phyloP scores from a whole-genome alignment of 164 flowering plant species.

The Tetrastigma voinierianum region DNA sequence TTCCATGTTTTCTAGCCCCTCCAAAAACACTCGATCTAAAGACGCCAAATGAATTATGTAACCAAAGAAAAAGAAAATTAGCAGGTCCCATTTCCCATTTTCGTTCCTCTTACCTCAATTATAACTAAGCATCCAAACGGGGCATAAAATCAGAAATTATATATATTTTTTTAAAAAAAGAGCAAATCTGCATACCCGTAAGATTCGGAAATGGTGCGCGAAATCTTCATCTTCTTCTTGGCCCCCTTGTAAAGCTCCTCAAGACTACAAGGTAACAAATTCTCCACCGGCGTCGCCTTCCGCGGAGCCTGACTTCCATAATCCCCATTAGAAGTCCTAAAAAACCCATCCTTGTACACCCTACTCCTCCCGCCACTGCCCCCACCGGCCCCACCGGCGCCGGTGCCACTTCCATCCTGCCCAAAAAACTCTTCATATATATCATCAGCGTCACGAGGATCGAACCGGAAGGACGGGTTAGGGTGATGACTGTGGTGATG shows the following conservation, averaged over 20 bases:
- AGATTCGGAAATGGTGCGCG: conserved; percentile 42
- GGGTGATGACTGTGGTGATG: conserved; percentile 18
- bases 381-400: conserved; percentile 24
- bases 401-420: conserved; percentile 27
- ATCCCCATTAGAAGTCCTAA: conserved; percentile 28
- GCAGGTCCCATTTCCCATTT: too few relatives aligned
- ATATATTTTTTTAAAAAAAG: not conserved
- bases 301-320: conserved; percentile 14
- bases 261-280: conserved; percentile 46
- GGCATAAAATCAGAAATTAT: too few relatives aligned
- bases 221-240: conserved; percentile 70
- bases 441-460: conserved; percentile 72
- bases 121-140: too few relatives aligned
- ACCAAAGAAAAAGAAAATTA: too few relatives aligned
- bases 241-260: conserved; percentile 66
- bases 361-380: conserved; percentile 24
- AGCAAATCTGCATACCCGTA: conserved; percentile 21
- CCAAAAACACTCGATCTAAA: too few relatives aligned
- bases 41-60: too few relatives aligned
- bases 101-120: too few relatives aligned
- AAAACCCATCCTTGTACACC: conserved; percentile 27
- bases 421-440: conserved; percentile 72
- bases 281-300: conserved; percentile 52
- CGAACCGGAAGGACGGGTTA: conserved; percentile 41
- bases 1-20: too few relatives aligned